These are phyloP conservation scores for Colletotrichum navitas DNA, from an alignment of 2,329 filamentous ascomycete species.

Conservation along the genomic window DNA sequence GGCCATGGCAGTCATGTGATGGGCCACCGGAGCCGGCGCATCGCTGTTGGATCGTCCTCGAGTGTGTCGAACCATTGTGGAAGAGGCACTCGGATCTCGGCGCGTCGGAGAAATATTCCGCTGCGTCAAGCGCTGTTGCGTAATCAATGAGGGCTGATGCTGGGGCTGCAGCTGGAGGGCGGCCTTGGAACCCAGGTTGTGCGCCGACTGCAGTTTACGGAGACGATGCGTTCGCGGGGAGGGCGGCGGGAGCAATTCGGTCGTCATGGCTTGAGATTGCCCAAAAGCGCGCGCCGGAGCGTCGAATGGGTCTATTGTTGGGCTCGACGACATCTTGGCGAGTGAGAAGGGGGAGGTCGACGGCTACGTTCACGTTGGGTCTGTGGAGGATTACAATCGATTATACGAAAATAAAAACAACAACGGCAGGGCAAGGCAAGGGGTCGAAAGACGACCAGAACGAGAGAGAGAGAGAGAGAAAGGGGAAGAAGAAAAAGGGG, in stretches of 20 bases:
- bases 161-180: constrained; percentile 50
- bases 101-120: constrained; percentile 46
- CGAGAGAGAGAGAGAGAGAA: background rate
- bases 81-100: constrained; percentile 39
- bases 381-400: constrained; percentile 24
- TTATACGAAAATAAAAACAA: constrained; percentile 25
- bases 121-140: constrained; percentile 70
- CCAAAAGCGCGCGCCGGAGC: constrained; percentile 45
- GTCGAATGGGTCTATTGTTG: constrained; percentile 47
- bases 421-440: constrained; percentile 8
- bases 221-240: constrained; percentile 77
- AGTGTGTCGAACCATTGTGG: constrained; percentile 58
- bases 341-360: constrained; percentile 9
- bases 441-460: background rate
- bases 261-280: constrained; percentile 47
- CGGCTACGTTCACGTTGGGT: constrained; percentile 22
- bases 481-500: constrained; percentile 3
- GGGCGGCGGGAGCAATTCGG: constrained; percentile 66
- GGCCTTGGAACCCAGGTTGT: constrained; percentile 72
- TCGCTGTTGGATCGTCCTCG: constrained; percentile 81
- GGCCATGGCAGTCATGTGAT: constrained; percentile 54
- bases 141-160: constrained; percentile 65
- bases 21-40: constrained; percentile 60
- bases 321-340: constrained; percentile 49
- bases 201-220: constrained; percentile 81